These are phyloP conservation scores for Xylariaceae sp. DNA, from an alignment of 2,329 filamentous ascomycete species.

Conservation along the genomic window DNA sequence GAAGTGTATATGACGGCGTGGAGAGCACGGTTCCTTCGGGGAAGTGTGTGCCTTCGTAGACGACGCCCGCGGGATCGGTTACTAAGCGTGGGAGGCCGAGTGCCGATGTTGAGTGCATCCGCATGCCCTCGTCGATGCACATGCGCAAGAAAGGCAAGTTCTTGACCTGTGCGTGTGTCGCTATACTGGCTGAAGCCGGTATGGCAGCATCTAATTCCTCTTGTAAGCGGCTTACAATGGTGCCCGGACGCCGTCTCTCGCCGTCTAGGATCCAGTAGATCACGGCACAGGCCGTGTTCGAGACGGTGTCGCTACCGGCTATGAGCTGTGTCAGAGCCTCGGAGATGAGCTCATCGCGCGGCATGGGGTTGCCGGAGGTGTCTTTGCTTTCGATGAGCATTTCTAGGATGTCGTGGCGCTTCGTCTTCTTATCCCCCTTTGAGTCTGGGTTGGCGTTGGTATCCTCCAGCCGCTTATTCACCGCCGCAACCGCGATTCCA, in stretches of 20 bases:
- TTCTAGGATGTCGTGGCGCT: slow-evolving; percentile 13
- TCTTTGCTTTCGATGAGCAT: slow-evolving; percentile 14
- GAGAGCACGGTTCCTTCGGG: slow-evolving; percentile 13
- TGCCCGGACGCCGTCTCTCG: slow-evolving; percentile 10
- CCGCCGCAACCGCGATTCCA: slow-evolving; percentile 8
- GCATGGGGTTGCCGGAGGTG: slow-evolving; percentile 10
- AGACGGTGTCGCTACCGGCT: slow-evolving; percentile 14
- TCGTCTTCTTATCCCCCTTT: background rate
- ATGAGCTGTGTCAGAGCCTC: slow-evolving; percentile 13
- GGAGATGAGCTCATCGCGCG: slow-evolving; percentile 8
- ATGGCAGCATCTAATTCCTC: slow-evolving; percentile 12
- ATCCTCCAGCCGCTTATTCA: slow-evolving; percentile 6
- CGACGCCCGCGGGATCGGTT: slow-evolving; percentile 4
- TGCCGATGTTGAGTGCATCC: slow-evolving; percentile 12
- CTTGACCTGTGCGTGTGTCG: slow-evolving; percentile 11
- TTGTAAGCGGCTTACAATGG: slow-evolving; percentile 7
- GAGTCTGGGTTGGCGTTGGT: background rate
- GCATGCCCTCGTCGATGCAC: slow-evolving; percentile 15
- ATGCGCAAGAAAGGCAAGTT: slow-evolving; percentile 11
- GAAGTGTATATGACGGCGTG: slow-evolving; percentile 13
- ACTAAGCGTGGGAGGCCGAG: slow-evolving; percentile 13
- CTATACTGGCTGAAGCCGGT: slow-evolving; percentile 2
- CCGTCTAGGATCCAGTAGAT: slow-evolving; percentile 17
- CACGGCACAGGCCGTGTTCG: slow-evolving; percentile 8
- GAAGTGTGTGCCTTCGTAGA: slow-evolving; percentile 10